A percentile compares a stretch with the other conserved stretches of the same genome.
phyloP scores from a whole-genome alignment of 1,284 basidiomycete species.

The Malassezia nana region DNA sequence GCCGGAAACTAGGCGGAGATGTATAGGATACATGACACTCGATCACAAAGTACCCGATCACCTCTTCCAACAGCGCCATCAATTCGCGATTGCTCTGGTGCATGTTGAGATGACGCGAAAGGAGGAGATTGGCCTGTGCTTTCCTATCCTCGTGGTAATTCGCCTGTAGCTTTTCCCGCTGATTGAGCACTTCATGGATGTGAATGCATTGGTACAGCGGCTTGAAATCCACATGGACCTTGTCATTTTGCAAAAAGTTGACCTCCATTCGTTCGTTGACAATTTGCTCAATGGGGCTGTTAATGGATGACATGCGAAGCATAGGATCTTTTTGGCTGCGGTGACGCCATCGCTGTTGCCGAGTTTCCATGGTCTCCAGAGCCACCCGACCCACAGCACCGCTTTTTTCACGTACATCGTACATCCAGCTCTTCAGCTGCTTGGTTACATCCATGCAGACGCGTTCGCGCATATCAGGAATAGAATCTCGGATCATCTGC shows the following conservation, averaged over 20 bases:
- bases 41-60: slow-evolving; percentile 97
- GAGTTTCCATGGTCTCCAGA: slow-evolving; percentile 75
- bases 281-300: slow-evolving; percentile 84
- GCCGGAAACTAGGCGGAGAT: slow-evolving; percentile 64
- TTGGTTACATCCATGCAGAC: slow-evolving; percentile 88
- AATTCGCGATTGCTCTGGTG: slow-evolving; percentile 37
- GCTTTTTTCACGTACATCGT: slow-evolving; percentile 83
- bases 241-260: slow-evolving; percentile 81
- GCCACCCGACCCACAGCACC: slow-evolving; percentile 77
- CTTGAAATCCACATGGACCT: slow-evolving; percentile 79
- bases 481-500: slow-evolving; percentile 75
- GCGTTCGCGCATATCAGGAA: slow-evolving; percentile 76
- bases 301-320: slow-evolving; percentile 66
- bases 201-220: slow-evolving; percentile 95
- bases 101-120: slow-evolving; percentile 57
- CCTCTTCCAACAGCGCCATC: slow-evolving; percentile 58
- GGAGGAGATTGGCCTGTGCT: slow-evolving; percentile 88
- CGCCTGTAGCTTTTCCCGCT: slow-evolving; percentile 73
- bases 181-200: slow-evolving; percentile 84
- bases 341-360: slow-evolving; percentile 71
- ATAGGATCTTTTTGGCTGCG: slow-evolving; percentile 39
- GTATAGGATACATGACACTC: slow-evolving; percentile 85
- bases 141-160: slow-evolving; percentile 85
- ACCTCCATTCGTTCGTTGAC: slow-evolving; percentile 89
- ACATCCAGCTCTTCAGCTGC: slow-evolving; percentile 91